phyloP scores from a whole-genome alignment of 306 rosid genomes.

The Benincasa hispida region DNA sequence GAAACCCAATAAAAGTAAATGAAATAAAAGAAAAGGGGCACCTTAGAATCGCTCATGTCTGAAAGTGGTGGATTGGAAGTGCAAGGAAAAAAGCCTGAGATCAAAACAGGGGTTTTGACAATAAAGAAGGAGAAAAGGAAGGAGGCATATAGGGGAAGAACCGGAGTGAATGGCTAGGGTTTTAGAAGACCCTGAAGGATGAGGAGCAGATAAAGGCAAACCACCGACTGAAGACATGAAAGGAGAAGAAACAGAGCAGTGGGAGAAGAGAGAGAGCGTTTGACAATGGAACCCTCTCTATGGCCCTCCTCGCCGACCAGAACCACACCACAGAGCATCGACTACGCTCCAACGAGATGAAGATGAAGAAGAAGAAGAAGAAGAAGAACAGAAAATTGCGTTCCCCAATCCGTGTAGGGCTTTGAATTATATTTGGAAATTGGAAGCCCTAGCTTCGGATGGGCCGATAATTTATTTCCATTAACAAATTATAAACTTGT shows the following conservation, averaged over 20 bases:
- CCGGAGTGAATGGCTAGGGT: slow-evolving; percentile 42
- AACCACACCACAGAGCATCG: slow-evolving; percentile 24
- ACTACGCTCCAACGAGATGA: background rate
- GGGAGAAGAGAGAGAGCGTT: slow-evolving; percentile 45
- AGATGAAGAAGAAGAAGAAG: background rate
- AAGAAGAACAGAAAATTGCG: background rate
- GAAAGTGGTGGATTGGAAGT: slow-evolving; percentile 12
- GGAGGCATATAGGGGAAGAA: slow-evolving; percentile 20
- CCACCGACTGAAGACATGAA: slow-evolving; percentile 81
- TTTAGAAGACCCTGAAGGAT: slow-evolving; percentile 62
- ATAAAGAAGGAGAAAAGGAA: slow-evolving; percentile 10
- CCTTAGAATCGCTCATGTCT: slow-evolving; percentile 66
- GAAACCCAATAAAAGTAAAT: background rate
- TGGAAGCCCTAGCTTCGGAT: background rate
- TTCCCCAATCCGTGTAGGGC: background rate
- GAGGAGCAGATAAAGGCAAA: slow-evolving; percentile 22
- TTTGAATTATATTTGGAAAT: background rate
- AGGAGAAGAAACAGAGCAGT: slow-evolving; percentile 26
- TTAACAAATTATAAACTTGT: background rate
- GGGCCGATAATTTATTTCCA: background rate
- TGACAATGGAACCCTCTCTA: slow-evolving; percentile 52
- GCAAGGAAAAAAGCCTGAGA: slow-evolving; percentile 12
- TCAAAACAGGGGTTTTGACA: slow-evolving; percentile 8
- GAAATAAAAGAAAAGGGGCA: slow-evolving; percentile 19
- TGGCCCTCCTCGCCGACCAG: slow-evolving; percentile 15